Conservation (phyloP, 129 eudicot genomes). For the Mikania micrantha region DNA sequence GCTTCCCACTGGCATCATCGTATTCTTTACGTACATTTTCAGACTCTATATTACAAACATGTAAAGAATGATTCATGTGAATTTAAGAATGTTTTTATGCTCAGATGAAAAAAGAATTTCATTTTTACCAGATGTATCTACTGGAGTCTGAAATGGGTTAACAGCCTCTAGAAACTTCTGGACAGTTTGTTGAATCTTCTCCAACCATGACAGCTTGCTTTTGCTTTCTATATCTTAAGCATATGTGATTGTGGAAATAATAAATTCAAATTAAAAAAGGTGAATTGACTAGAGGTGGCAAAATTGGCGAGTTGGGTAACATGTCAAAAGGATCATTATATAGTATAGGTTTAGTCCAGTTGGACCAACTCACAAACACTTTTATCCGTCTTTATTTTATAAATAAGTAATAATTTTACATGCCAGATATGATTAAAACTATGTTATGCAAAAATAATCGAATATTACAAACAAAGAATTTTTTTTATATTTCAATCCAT, state of each 20-base stretch:
- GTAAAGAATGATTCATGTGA: conserved; percentile 8
- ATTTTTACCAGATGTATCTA: conserved; percentile 76
- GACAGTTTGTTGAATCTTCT: conserved; percentile 75
- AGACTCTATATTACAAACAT: conserved; percentile 46
- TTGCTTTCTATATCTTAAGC: conserved; percentile 47
- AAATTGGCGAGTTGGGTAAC: not conserved
- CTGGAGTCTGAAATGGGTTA: conserved; percentile 75
- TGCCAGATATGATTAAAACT: not conserved
- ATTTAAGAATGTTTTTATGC: not conserved
- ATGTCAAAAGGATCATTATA: not conserved
- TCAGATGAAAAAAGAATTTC: conserved; percentile 6
- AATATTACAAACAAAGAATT: not conserved
- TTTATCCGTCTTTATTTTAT: not conserved
- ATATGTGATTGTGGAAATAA: conserved; percentile 1
- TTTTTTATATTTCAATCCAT: not conserved
- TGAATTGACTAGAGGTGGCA: not conserved
- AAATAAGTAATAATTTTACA: not conserved
- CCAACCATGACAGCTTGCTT: conserved; percentile 81
- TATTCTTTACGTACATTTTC: conserved; percentile 83
- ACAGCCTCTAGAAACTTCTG: conserved; percentile 58
- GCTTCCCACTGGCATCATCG: conserved; percentile 69
- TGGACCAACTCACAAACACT: not conserved
- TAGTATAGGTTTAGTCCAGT: not conserved
- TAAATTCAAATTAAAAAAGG: not conserved
- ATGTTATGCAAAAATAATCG: not conserved